Base-by-base conservation (phyloP, 2,329 filamentous ascomycete species). In the Aspergillus hiratsukae region DNA sequence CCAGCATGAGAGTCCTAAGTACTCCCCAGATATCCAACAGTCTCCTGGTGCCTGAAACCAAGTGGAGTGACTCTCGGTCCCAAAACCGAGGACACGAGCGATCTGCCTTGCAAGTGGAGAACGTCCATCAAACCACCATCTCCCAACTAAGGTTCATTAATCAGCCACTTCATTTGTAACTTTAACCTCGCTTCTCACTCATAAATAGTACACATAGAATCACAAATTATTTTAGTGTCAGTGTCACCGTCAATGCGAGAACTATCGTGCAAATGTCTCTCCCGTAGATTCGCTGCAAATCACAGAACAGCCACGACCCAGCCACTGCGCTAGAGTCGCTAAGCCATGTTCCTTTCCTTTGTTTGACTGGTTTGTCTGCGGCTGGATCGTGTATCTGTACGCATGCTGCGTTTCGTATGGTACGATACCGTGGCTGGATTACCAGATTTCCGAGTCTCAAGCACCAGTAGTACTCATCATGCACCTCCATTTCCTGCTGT, bases 291-390 rank as follows among this genome's bases (percentile, higher is more conserved):
- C 31, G 28, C 45, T 56, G 50, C 11, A 35, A 31, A 58, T 48
- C 31, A 51, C 10, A 35, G n/a, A 53, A 60, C 51, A 46, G 50
- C 49, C 59, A 51, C 51, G 46, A 37, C 31, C 27, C 58, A 61
- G 60, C 61, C 61, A 60, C 59, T 45, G 31, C 31, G 14, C 31
- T 35, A 37, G 14, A 37, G 31, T 54, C 58, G 61, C 61, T 61
- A 56, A 60, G 62, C 58, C 59, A 54, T 54, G 50, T 37, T 48
- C 56, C 55, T 21, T 49, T 53, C 45, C 56, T 51, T 55, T 54
- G 59, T 58, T 54, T 48, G 48, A 46, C 52, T 57, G 19, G 48
- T 64, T 55, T 49, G 52, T 10, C 51, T 63, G 63, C 61, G 60
- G 63, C 62, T 64, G 57, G 61, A 61, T 51, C 37, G 31, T 48